Percentiles rank a stretch among this genome's conserved stretches.
phyloP scores from a whole-genome alignment of 768 basidiomycete species.

The Hericium alpestre region DNA sequence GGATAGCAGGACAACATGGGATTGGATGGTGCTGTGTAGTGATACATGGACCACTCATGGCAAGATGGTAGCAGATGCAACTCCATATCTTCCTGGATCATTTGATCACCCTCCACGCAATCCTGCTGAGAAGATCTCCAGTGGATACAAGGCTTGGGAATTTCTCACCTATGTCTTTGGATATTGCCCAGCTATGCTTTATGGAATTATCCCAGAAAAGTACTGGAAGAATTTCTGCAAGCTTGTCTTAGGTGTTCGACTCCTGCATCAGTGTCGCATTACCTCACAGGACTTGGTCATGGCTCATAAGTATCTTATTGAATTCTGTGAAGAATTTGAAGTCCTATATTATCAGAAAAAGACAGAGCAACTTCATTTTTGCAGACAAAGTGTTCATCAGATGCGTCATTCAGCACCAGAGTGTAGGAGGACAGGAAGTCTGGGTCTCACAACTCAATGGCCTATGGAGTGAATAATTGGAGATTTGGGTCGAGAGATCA shows the following conservation, averaged over 20 bases:
- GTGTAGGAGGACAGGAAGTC: conserved; percentile 15
- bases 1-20: conserved; percentile 17
- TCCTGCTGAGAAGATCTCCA: conserved; percentile 28
- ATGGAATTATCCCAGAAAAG: conserved; percentile 14
- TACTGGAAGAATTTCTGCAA: conserved; percentile 22
- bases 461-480: conserved; percentile 22
- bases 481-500: conserved; percentile 18
- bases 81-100: conserved; percentile 26
- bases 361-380: conserved; percentile 22
- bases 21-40: conserved; percentile 17
- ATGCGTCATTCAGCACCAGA: conserved; percentile 22
- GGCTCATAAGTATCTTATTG: conserved; percentile 16
- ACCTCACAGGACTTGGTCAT: conserved; percentile 4
- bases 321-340: conserved; percentile 25
- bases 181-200: conserved; percentile 18
- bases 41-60: background rate
- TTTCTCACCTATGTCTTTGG: conserved; percentile 16
- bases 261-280: conserved; percentile 15
- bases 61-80: background rate
- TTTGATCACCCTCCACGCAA: conserved; percentile 34
- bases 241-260: conserved; percentile 14
- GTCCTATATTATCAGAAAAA: conserved; percentile 22
- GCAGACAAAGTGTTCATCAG: conserved; percentile 24
- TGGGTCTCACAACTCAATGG: conserved; percentile 18
- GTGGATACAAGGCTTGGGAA: conserved; percentile 23